Evolutionary conservation across 371 early-diverging fungal species (phyloP).

Genomic region (Fennellomyces sp.): DNA sequence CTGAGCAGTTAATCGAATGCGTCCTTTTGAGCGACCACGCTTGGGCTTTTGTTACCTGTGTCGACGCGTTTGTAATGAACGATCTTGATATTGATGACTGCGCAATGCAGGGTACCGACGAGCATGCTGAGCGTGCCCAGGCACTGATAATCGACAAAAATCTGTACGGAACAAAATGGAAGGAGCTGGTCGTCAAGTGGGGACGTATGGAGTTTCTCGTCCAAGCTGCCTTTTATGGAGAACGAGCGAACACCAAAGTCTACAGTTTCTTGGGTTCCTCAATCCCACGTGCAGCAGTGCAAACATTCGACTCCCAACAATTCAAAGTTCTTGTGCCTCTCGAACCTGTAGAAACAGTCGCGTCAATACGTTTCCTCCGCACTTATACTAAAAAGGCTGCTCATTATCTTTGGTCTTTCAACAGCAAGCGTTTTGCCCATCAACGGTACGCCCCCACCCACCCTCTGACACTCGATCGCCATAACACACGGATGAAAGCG

Average conservation of each 20-base stretch:
- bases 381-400: not conserved
- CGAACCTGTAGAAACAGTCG: not conserved
- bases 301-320: not conserved
- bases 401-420: not conserved
- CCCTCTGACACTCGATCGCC: not conserved
- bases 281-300: not conserved
- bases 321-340: not conserved
- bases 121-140: not conserved
- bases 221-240: not conserved
- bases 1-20: not conserved
- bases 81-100: slow-evolving; percentile 4
- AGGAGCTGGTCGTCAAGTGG: slow-evolving; percentile 2
- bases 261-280: not conserved
- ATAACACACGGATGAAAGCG: not conserved
- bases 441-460: not conserved
- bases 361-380: not conserved
- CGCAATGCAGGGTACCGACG: not conserved
- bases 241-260: not conserved
- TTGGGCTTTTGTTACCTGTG: not conserved
- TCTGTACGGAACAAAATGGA: not conserved
- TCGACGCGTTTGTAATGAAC: not conserved
- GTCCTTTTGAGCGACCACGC: not conserved
- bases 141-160: slow-evolving; percentile 1
- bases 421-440: not conserved
- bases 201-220: slow-evolving; percentile 5